Evolutionary conservation across 306 rosid species (phyloP).

Genomic region (Castanopsis chinensis): DNA sequence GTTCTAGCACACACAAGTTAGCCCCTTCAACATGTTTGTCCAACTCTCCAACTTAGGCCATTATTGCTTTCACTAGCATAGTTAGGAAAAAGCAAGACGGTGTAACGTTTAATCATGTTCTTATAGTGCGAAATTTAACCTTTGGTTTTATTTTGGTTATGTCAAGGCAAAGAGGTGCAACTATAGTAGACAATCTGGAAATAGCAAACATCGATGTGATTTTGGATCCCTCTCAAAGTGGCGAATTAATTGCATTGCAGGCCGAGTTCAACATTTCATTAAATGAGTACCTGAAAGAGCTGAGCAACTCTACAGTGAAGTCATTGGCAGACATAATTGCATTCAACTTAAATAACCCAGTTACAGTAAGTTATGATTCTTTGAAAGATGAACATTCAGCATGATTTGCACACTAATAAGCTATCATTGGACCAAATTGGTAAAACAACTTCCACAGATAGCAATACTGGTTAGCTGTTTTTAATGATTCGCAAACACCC

Average conservation of each 20-base stretch:
- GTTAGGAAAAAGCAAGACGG: not conserved
- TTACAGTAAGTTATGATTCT: slow-evolving; percentile 20
- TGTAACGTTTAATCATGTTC: not conserved
- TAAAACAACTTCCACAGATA: no score
- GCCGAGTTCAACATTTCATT: slow-evolving; percentile 32
- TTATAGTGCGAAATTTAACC: no score
- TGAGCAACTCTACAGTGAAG: slow-evolving; percentile 12
- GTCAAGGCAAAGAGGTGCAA: slow-evolving; percentile 27
- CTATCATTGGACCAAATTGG: no score
- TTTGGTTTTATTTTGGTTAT: not conserved
- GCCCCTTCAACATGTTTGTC: not conserved
- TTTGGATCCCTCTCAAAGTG: slow-evolving; percentile 11
- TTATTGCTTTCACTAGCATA: not conserved
- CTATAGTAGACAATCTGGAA: slow-evolving; percentile 29
- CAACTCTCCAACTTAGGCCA: not conserved
- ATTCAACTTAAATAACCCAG: slow-evolving; percentile 21
- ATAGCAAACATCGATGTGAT: slow-evolving; percentile 23
- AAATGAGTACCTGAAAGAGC: slow-evolving; percentile 24
- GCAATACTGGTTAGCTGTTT: no score
- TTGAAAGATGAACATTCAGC: not conserved
- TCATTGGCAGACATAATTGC: slow-evolving; percentile 28
- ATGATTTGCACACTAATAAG: no score
- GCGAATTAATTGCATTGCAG: slow-evolving; percentile 14
- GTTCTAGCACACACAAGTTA: not conserved
- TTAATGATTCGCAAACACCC: no score